Evolutionary conservation across 1,284 basidiomycete species (phyloP).

Genomic region (Sporisorium sorghi): DNA sequence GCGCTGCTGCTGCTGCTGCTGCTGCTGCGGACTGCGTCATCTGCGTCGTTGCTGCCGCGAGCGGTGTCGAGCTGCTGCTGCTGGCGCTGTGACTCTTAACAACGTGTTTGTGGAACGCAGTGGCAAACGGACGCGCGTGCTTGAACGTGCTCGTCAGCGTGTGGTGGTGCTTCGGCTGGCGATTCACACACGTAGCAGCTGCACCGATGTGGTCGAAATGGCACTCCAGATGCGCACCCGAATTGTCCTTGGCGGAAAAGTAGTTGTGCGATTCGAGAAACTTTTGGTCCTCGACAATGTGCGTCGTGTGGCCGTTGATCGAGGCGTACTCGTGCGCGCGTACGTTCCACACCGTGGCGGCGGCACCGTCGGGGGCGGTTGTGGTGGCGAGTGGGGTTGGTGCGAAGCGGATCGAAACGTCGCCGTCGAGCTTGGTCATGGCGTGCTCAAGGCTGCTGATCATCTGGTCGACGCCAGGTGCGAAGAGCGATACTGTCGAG

Average conservation of each 20-base stretch:
- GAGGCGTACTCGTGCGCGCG: conserved; percentile 44
- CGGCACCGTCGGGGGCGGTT: conserved; percentile 36
- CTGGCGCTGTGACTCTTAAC: conserved; percentile 13
- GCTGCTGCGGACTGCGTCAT: conserved; percentile 9
- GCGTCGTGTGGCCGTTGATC: conserved; percentile 30
- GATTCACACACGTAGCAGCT: conserved; percentile 34
- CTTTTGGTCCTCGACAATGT: conserved; percentile 29
- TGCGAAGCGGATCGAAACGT: conserved; percentile 22
- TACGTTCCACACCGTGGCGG: conserved; percentile 48
- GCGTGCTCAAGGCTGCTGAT: conserved; percentile 21
- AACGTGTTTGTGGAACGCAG: conserved; percentile 32
- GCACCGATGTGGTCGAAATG: conserved; percentile 36
- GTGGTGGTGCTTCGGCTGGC: conserved; percentile 27
- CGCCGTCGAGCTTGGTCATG: conserved; percentile 25
- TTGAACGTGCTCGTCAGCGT: conserved; percentile 33
- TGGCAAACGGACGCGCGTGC: conserved; percentile 33
- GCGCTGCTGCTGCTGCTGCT: conserved; percentile 13
- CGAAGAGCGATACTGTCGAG: conserved; percentile 34
- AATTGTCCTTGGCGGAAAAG: conserved; percentile 26
- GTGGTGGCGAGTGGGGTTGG: conserved; percentile 42
- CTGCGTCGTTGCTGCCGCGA: conserved; percentile 9
- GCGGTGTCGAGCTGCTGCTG: conserved; percentile 11
- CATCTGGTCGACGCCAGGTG: conserved; percentile 44
- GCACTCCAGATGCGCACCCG: conserved; percentile 34
- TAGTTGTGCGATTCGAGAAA: conserved; percentile 48